phyloP scores from a whole-genome alignment of 805 yeast species.

The Cyberlindnera suaveolens region DNA sequence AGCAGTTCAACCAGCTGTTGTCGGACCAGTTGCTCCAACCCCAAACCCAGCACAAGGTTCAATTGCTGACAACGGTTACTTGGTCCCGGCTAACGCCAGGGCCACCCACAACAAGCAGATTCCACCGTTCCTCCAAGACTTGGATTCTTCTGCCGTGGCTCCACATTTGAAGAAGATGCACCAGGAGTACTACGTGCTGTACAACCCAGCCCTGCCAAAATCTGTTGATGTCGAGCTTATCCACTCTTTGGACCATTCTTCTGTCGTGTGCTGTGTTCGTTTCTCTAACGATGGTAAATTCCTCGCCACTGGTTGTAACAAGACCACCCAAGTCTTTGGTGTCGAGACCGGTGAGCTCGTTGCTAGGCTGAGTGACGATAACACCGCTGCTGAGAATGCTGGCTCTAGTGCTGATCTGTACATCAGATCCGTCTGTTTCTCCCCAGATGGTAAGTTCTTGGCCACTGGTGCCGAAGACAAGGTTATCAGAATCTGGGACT shows the following conservation, averaged over 20 bases:
- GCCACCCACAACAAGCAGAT: constrained; percentile 60
- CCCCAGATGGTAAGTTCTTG: constrained; percentile 88
- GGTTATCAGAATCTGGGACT: constrained; percentile 93
- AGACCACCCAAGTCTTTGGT: constrained; percentile 88
- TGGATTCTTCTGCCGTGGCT: constrained; percentile 72
- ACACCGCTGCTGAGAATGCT: constrained; percentile 35
- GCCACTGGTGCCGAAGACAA: constrained; percentile 94
- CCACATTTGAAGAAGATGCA: constrained; percentile 76
- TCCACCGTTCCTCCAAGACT: constrained; percentile 74
- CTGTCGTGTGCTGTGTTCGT: constrained; percentile 95
- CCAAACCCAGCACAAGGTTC: constrained; percentile 15
- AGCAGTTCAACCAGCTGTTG: constrained; percentile 20
- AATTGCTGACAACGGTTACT: constrained; percentile 24
- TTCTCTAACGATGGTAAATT: constrained; percentile 88
- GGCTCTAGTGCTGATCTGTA: constrained; percentile 68
- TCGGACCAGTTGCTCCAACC: constrained; percentile 19
- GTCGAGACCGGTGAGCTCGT: constrained; percentile 88
- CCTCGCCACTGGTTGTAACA: constrained; percentile 95
- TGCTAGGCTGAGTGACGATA: constrained; percentile 81
- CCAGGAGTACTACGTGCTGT: constrained; percentile 80
- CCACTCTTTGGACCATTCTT: constrained; percentile 84
- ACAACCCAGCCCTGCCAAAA: constrained; percentile 80
- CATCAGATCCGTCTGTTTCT: constrained; percentile 92
- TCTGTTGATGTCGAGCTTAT: constrained; percentile 80
- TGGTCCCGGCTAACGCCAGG: constrained; percentile 34